Conservation (phyloP, 208 protist genomes). For the Tritrichomonas musculus region DNA sequence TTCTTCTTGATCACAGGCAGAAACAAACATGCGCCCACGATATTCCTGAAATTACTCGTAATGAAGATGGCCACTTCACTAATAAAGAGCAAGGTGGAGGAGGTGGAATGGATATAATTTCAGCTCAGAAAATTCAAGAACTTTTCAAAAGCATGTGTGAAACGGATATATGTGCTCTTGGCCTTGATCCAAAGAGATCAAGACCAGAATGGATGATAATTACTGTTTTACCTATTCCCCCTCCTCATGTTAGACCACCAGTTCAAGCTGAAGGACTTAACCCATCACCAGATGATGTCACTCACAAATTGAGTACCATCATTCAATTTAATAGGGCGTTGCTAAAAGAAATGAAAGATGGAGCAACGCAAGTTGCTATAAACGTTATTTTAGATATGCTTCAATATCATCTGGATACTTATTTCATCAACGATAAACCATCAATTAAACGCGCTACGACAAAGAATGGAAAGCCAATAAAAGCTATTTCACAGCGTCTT, state of each 20-base stretch:
- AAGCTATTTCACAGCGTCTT: conserved; percentile 92
- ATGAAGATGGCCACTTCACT: not conserved
- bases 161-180: conserved; percentile 62
- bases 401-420: conserved; percentile 90
- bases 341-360: conserved; percentile 69
- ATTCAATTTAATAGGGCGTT: conserved; percentile 83
- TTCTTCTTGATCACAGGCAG: not conserved
- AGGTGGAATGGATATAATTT: conserved; percentile 42
- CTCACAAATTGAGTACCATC: conserved; percentile 88
- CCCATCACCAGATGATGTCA: conserved; percentile 82
- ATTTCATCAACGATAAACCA: conserved; percentile 91
- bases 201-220: conserved; percentile 83
- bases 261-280: conserved; percentile 65
- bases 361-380: conserved; percentile 68
- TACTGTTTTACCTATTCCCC: conserved; percentile 83
- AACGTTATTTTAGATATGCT: conserved; percentile 70
- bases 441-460: conserved; percentile 65
- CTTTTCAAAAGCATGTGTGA: conserved; percentile 68
- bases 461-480: conserved; percentile 77
- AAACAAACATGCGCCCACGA: not conserved
- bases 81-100: not conserved
- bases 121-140: conserved; percentile 51
- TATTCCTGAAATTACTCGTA: not conserved
- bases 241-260: conserved; percentile 89
- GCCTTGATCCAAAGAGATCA: conserved; percentile 66